Conservation (phyloP, 1,139 yeast genomes). For the Kurtzmaniella natalensis region DNA sequence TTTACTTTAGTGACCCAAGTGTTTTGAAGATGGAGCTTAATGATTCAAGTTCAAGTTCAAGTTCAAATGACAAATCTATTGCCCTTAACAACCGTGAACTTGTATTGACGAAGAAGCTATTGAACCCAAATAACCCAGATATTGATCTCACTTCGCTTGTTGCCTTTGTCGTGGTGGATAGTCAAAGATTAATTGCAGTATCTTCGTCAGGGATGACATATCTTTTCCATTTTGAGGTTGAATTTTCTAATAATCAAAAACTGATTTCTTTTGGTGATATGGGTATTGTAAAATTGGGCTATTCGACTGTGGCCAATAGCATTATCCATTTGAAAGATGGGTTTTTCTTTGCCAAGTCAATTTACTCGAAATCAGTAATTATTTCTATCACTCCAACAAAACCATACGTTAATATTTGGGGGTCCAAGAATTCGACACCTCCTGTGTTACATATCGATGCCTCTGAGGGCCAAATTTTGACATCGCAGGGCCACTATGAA, state of each 20-base stretch:
- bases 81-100: constrained; percentile 9
- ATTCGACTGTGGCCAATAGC: constrained; percentile 22
- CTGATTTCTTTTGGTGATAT: constrained; percentile 16
- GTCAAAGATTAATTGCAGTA: constrained; percentile 21
- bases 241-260: constrained; percentile 3
- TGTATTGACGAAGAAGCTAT: constrained; percentile 11
- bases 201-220: constrained; percentile 30
- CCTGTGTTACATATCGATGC: constrained; percentile 30
- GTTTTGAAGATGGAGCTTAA: constrained; percentile 12
- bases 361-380: constrained; percentile 28
- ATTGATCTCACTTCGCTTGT: constrained; percentile 2
- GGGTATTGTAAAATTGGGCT: constrained; percentile 26
- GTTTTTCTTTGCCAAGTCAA: constrained; percentile 31
- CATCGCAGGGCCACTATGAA: constrained; percentile 38
- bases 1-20: constrained; percentile 26
- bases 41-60: constrained; percentile 2
- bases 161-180: constrained; percentile 5
- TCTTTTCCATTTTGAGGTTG: constrained; percentile 21
- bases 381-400: constrained; percentile 23
- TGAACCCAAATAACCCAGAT: neutral
- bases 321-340: constrained; percentile 27
- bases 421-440: constrained; percentile 25
- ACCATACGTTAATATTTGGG: constrained; percentile 26
- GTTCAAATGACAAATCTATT: constrained; percentile 8
- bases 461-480: constrained; percentile 12